Evolutionary conservation across 495 filamentous ascomycete genomes (phyloP), one percentile per base, ranked within the genome.

Genomic region (Podospora appendiculata): DNA sequence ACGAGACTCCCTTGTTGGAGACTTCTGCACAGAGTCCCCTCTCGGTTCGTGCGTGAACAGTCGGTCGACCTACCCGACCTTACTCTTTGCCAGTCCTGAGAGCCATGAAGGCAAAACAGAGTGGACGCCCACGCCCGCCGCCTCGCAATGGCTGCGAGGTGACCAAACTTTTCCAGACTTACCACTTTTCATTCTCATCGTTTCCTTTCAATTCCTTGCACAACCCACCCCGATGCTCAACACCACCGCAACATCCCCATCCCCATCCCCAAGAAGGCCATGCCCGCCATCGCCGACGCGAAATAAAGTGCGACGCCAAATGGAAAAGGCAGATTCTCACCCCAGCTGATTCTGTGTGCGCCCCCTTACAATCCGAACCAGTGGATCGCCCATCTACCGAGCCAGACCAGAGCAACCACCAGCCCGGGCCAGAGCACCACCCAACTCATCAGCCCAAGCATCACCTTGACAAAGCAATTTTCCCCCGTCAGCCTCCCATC

Each of bases 61-160:
- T 59, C 62, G 59, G 62, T 65, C 59, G 49, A 64, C 61, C 54
- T 62, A 58, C 63, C 59, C 58, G 61, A 66, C 63, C 57, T 61
- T 58, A 58, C 56, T 62, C 63, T 64, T 64, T 64, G 56, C 53
- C 63, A 66, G 61, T 25, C 25, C 25, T 2, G 25, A 25, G 25
- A 25, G 25, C 25, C 63, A 66, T 66, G 63, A 66, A 66, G 63
- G 61, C 63, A 66, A 66, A 66, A 66, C 63, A 66, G 62, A 25
- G 60, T 65, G 60, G 59, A 62, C 55, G 36, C 63, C 61, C 57
- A 62, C 55, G 36, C 63, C 61, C 57, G 58, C 61, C 60, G 58
- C 63, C 61, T 62, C 61, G 54, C 53, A 51, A 61, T 59, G 63
- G 60, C 60, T 65, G 61, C 61, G 61, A 64, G 52, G 63, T 49